Evolutionary conservation across 176 grass and related monocot genomes (phyloP), one percentile per base, ranked within the genome.

Genomic region (Bothriochloa decipiens): DNA sequence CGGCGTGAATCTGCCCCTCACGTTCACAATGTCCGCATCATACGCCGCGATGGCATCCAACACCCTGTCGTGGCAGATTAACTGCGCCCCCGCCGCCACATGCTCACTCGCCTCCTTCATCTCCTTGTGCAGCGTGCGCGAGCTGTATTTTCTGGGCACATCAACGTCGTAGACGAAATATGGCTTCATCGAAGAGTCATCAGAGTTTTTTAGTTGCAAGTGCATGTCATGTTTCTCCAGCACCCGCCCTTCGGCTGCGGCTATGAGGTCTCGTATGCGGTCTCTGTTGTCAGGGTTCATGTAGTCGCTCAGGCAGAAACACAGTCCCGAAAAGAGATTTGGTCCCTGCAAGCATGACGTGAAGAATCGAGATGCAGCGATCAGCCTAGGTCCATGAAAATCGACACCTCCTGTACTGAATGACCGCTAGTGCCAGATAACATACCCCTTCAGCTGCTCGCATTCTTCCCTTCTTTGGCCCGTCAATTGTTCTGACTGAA

Each of bases 301-400:
- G 88, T 67, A 86, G 28, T 16, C 5, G 74, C 88, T 86, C 58
- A 90, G 79, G 74, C 74, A 83, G 53, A 90, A 90, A 11, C 26
- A 4, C 57, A 78, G 13, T 40, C 88, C 88, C 0, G n/a, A 82
- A 20, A 90, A 90, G 26, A 90, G 58, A 18, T 79, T 86, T 11
- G 47, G 45, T 46, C 25, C 84, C 88, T 90, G 84, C 29, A 32
- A 12, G 4, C 4, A 27, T 7, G 41, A 46, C 1, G 5, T 16
- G 41, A 72, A 46, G 6, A 72, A 23, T 46, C 13, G 12, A 10
- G 25, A 46, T 26, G 22, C 68, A 25, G 39, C 40, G 0, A 22
- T 43, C 23, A 72, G 23, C 13, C 4, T 27, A 9, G 0, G n/a
- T 72, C 41, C 23, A 47, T 32, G 29, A 32, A 86, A 32, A 86